Evolutionary conservation across 352 stramenopile species (phyloP), one percentile per base, ranked within the genome.

Genomic region (Phytophthora capsici): DNA sequence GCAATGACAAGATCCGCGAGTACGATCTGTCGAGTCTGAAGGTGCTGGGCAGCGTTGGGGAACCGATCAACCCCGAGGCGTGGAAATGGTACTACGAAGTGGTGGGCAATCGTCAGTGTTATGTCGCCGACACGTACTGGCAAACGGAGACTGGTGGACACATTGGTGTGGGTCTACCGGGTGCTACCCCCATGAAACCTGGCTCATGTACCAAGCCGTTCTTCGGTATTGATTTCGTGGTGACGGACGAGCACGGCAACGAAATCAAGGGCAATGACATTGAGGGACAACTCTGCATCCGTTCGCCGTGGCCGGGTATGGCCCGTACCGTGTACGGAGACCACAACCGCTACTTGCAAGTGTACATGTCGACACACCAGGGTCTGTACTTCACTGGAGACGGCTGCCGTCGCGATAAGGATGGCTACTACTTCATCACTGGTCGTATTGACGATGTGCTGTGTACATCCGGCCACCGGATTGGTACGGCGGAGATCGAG

Each of bases 351-450:
- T 99, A 98, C 72, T 63, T 99, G 48, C 89, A 82, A 28, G 94
- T 98, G 40, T 99, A 99, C 85, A 96, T 98, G 71, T 82, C 91
- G 30, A 93, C 94, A 8, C 98, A 99, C 80, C 92, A 95, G 52
- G 91, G 94, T 8, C 95, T 99, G 61, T 99, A 99, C 80, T 99
- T 98, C 65, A 98, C 94, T 1, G 93, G 94, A 9, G 94, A 98
- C 40, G 93, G 94, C 23, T 86, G 73, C 51, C 75, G 73, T 32
- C 82, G 91, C 37, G 94, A 98, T 66, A 82, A 84, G 48, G 96
- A 99, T 68, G 97, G 97, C 44, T 99, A 97, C 80, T 98, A 98
- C 80, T 99, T 97, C 77, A 99, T 99, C 75, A 99, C 95, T 34
- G 98, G 97, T 3, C 91, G 97, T 49, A 97, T 99, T 40, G 97